phyloP scores from a whole-genome alignment of 2,329 filamentous ascomycete genomes.

The Akanthomyces muscarius region DNA sequence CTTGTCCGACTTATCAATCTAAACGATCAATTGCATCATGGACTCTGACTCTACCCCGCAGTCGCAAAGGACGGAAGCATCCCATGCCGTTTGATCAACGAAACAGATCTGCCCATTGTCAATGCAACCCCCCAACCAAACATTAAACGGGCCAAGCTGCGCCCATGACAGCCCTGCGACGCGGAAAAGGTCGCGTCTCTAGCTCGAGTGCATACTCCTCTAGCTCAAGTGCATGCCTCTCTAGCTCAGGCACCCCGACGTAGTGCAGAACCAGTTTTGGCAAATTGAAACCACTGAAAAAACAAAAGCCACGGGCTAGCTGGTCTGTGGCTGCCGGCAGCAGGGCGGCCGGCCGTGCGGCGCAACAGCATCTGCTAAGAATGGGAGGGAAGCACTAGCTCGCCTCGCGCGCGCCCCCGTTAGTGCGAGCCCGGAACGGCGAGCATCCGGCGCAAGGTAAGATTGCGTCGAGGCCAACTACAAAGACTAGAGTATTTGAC shows the following conservation, averaged over 20 bases:
- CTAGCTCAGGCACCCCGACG: background rate
- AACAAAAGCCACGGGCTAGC: background rate
- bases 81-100: background rate
- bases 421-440: slow-evolving; percentile 3
- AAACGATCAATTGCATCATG: background rate
- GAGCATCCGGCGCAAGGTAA: slow-evolving; percentile 1
- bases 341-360: background rate
- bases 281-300: background rate
- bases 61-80: background rate
- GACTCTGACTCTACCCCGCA: background rate
- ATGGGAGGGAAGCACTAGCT: background rate
- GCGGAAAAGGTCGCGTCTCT: background rate
- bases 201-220: too few relatives aligned
- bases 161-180: background rate
- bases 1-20: background rate
- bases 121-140: background rate
- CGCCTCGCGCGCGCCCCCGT: background rate
- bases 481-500: background rate
- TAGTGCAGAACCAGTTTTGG: background rate
- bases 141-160: background rate
- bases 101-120: background rate
- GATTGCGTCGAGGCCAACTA: background rate
- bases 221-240: background rate
- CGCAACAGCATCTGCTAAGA: background rate
- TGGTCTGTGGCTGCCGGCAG: background rate